Conservation (phyloP, 176 grass and related monocot genomes). For the Rhipidocladum racemiflorum region DNA sequence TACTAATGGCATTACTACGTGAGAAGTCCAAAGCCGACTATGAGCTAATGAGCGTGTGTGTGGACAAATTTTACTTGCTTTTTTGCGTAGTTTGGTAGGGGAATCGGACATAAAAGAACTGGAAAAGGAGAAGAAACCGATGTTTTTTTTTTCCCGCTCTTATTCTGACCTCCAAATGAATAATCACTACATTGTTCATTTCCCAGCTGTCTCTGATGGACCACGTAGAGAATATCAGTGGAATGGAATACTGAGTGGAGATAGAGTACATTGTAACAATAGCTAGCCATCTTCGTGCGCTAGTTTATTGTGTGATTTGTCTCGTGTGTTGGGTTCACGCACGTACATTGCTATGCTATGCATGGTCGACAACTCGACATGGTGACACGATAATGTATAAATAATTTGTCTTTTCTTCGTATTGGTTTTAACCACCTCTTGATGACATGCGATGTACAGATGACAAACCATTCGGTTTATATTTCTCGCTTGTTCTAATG, state of each 20-base stretch:
- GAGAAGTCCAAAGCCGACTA: background rate
- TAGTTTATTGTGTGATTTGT: background rate
- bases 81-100: background rate
- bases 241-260: constrained; percentile 1
- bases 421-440: background rate
- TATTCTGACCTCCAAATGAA: background rate
- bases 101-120: background rate
- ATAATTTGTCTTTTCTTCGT: background rate
- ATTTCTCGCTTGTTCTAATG: constrained; percentile 10
- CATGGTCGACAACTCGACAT: background rate
- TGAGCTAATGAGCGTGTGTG: background rate
- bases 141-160: background rate
- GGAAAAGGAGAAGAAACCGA: background rate
- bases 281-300: background rate
- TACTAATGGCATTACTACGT: constrained; percentile 7
- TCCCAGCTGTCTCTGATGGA: constrained; percentile 13
- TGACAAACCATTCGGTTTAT: constrained; percentile 2
- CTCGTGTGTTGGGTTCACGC: constrained; percentile 10
- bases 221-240: constrained; percentile 1
- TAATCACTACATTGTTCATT: background rate
- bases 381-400: background rate
- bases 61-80: background rate
- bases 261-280: background rate
- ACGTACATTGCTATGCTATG: background rate
- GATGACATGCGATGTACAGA: constrained; percentile 2